A percentile compares a stretch with the other conserved stretches of the same genome.
phyloP scores from a whole-genome alignment of 805 yeast species.

The Debaryomyces maramus region DNA sequence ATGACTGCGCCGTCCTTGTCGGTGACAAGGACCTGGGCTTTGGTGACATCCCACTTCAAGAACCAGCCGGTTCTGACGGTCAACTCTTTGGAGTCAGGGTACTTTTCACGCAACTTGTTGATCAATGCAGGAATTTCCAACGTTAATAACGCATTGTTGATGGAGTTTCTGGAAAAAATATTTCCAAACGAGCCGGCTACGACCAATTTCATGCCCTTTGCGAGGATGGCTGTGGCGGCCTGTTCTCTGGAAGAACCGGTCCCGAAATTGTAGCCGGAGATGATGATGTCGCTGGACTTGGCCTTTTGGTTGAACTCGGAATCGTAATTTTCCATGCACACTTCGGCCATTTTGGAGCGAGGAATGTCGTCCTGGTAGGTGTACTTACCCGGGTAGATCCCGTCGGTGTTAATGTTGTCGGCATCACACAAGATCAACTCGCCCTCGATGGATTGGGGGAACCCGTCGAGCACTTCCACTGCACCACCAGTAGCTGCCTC shows the following conservation, averaged over 20 bases:
- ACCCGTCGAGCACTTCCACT: constrained; percentile 82
- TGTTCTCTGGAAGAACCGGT: constrained; percentile 99
- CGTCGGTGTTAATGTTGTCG: constrained; percentile 96
- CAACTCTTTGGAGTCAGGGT: constrained; percentile 58
- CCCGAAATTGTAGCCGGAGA: constrained; percentile 94
- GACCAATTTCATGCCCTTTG: constrained; percentile 87
- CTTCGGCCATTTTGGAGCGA: constrained; percentile 95
- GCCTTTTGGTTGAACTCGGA: constrained; percentile 81
- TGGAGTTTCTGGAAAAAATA: constrained; percentile 92
- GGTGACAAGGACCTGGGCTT: constrained; percentile 74
- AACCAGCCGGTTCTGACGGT: constrained; percentile 95
- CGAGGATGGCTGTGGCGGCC: constrained; percentile 97
- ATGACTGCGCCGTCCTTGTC: constrained; percentile 64
- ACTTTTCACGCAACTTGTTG: constrained; percentile 69
- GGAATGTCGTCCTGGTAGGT: constrained; percentile 98
- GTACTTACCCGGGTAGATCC: constrained; percentile 98
- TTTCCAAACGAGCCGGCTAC: constrained; percentile 98
- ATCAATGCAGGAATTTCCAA: constrained; percentile 90
- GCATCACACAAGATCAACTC: constrained; percentile 95
- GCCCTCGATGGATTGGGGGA: constrained; percentile 86
- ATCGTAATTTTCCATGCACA: constrained; percentile 99
- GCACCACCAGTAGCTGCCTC: constrained; percentile 37
- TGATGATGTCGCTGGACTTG: constrained; percentile 81
- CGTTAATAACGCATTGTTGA: constrained; percentile 92
- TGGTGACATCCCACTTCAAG: constrained; percentile 89